Base-by-base conservation (phyloP, 495 filamentous ascomycete genomes). In the Penicillium nucicola region DNA sequence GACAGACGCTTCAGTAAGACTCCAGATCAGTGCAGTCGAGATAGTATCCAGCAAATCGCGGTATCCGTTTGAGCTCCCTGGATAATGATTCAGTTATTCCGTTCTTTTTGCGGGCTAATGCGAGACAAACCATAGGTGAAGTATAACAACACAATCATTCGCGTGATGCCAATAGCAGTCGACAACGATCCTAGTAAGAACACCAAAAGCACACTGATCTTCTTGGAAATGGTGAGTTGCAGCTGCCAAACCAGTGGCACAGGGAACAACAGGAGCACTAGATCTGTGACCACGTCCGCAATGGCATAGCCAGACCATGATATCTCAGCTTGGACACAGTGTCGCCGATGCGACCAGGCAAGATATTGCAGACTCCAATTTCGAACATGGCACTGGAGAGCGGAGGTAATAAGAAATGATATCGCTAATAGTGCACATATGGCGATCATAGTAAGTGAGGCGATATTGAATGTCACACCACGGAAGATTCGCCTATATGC, bases 1-100 rank as follows among this genome's bases (percentile, higher is more conserved):
- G 11, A 56, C 48, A 9, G 53, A 56, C 9, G 53, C 48, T 47
- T 56, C 47, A 2, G 38, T 38, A 5, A 56, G 37, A 39, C 53
- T 56, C 53, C 53, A 56, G 14, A 56, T 38, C 4, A 51, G 20
- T 1, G 53, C 53, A 20, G 53, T 56, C 8, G 53, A 37, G 1
- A 56, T 56, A 3, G 53, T 47, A 37, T 51, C 53, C 11, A 56
- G 14, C 17, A 50, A 14, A 25, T 56, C 47, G 30, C 48, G 42
- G 25, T 56, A 50, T 37, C 42, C 48, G 42, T 42, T 15, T 13
- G 47, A 41, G 9, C 34, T 25, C 13, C 43, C 47, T 47, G 7
- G 25, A 8, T 5, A 9, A 36, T 23, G 14, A 34, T 19, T 11
- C 42, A 19, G 25, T n/a, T 23, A 23, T 5, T 23, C 25, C 25